Percentiles rank a stretch among this genome's conserved stretches.
These are phyloP conservation scores for Pouteria glomerata DNA, from an alignment of 148 eudicot genomes.

Conservation along the genomic window DNA sequence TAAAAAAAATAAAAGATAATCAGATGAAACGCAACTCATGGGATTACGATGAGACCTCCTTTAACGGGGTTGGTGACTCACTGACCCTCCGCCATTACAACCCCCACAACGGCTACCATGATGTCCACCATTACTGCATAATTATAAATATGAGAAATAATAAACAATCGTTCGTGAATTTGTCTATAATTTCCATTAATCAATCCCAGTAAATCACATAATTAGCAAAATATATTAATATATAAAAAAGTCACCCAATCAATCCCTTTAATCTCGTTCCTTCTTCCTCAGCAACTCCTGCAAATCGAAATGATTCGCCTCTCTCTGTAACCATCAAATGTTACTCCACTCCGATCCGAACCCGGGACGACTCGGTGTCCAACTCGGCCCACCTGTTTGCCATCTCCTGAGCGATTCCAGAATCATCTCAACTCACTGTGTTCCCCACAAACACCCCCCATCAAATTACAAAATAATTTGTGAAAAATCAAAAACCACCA, in stretches of 20 bases:
- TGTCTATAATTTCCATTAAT: too few species aligned
- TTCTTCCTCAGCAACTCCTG: too few species aligned
- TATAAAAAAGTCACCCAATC: too few species aligned
- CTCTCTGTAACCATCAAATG: too few species aligned
- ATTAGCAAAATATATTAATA: too few species aligned
- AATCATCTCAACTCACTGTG: constrained; percentile 28
- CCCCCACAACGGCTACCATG: constrained; percentile 4
- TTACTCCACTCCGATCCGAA: constrained; percentile 31
- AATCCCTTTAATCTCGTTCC: too few species aligned
- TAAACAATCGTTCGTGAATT: too few species aligned
- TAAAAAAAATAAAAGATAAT: neutral
- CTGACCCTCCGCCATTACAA: neutral
- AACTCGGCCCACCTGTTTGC: constrained; percentile 35
- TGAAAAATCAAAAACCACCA: neutral
- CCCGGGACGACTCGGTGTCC: constrained; percentile 72
- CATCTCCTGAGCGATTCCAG: constrained; percentile 48
- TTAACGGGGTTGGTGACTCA: too few species aligned
- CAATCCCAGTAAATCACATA: too few species aligned
- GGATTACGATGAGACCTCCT: neutral
- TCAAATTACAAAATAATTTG: constrained; percentile 6
- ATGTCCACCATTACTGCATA: neutral
- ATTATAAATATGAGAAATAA: neutral
- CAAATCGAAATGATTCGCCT: too few species aligned
- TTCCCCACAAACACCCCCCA: neutral
- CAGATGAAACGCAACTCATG: constrained; percentile 7